Evolutionary conservation across 1,139 yeast genomes (phyloP).

Genomic region (Pichia sp.): DNA sequence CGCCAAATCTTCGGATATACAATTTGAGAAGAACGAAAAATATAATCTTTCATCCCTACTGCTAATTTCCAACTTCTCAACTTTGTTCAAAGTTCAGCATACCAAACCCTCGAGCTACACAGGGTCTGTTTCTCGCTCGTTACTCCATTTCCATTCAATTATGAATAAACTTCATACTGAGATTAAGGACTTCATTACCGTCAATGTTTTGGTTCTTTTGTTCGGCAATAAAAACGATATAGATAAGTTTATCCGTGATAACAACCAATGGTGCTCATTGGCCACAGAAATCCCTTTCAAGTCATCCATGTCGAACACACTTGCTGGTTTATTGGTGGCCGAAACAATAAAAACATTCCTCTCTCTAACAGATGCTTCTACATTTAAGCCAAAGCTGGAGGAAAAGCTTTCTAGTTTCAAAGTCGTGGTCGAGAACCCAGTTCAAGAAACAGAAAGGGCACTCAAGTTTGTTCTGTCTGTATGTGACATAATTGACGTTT

Average conservation of each 20-base stretch:
- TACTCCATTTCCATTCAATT: constrained; percentile 55
- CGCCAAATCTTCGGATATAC: constrained; percentile 18
- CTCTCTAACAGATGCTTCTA: constrained; percentile 26
- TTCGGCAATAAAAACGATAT: constrained; percentile 49
- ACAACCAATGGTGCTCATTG: constrained; percentile 54
- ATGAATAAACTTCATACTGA: constrained; percentile 49
- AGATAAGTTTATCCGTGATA: constrained; percentile 35
- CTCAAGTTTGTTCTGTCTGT: constrained; percentile 13
- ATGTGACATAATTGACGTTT: constrained; percentile 18
- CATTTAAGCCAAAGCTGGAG: constrained; percentile 11
- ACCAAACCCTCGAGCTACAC: constrained; percentile 20
- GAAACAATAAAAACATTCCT: constrained; percentile 32
- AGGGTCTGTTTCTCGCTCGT: constrained; percentile 32
- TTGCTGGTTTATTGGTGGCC: constrained; percentile 32
- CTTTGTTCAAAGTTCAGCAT: constrained; percentile 24
- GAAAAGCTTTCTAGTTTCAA: constrained; percentile 4
- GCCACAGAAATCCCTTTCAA: constrained; percentile 61
- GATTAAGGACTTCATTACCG: constrained; percentile 54
- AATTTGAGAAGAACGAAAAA: constrained; percentile 4
- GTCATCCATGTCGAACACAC: constrained; percentile 37
- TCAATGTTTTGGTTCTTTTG: constrained; percentile 48
- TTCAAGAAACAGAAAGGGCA: constrained; percentile 12
- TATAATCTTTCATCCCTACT: constrained; percentile 8
- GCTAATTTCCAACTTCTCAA: constrained; percentile 29
- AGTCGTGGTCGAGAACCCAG: constrained; percentile 11